These are phyloP conservation scores for Medicago arabica DNA, from an alignment of 306 rosid species.

Conservation along the genomic window DNA sequence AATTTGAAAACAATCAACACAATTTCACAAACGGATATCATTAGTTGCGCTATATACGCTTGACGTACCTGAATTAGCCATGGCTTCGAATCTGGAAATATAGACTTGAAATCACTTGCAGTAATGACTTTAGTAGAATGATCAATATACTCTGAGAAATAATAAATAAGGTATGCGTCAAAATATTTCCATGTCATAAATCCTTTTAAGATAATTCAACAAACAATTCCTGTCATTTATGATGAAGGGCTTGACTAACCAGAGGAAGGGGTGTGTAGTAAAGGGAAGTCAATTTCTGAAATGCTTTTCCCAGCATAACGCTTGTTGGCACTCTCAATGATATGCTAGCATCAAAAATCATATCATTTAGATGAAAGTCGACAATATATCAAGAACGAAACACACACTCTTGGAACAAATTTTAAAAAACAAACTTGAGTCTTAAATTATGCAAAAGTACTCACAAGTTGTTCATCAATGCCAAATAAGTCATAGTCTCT, in stretches of 20 bases:
- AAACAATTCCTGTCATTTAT: slow-evolving; percentile 3
- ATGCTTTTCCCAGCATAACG: slow-evolving; percentile 60
- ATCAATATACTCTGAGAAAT: slow-evolving; percentile 60
- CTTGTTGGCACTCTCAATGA: slow-evolving; percentile 66
- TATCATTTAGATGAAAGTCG: slow-evolving; percentile 29
- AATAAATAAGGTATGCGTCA: slow-evolving; percentile 36
- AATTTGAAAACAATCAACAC: neutral
- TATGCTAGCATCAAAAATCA: slow-evolving; percentile 58
- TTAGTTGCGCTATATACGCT: slow-evolving; percentile 16
- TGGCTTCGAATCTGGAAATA: slow-evolving; percentile 64
- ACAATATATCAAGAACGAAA: slow-evolving; percentile 19
- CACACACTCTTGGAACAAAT: slow-evolving; percentile 25
- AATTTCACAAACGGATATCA: slow-evolving; percentile 16
- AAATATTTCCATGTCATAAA: slow-evolving; percentile 14
- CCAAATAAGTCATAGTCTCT: slow-evolving; percentile 83
- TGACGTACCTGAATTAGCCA: slow-evolving; percentile 71
- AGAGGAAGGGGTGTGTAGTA: slow-evolving; percentile 56
- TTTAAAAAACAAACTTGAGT: neutral
- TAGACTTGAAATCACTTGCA: slow-evolving; percentile 58
- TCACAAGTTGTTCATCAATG: slow-evolving; percentile 80
- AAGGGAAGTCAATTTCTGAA: slow-evolving; percentile 66
- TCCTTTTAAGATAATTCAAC: neutral
- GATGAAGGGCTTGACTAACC: slow-evolving; percentile 60
- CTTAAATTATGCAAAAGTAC: slow-evolving; percentile 44
- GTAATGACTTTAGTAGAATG: slow-evolving; percentile 55